phyloP scores from a whole-genome alignment of 1,284 basidiomycete species.

The Ganoderma meredithae region DNA sequence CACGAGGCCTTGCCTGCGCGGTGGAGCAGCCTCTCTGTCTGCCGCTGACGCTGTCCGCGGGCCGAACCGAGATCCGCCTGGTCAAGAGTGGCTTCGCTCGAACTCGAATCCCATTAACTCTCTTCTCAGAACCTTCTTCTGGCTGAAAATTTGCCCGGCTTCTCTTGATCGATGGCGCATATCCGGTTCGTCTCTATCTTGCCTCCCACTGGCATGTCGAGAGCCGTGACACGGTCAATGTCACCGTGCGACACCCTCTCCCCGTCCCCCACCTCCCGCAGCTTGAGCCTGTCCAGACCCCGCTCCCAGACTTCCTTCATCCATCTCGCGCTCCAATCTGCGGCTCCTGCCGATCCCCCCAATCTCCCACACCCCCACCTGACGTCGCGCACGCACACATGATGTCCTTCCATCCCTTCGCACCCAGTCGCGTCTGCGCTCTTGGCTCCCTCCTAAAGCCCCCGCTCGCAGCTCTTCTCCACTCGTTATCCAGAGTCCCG shows the following conservation, averaged over 20 bases:
- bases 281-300: slow-evolving; percentile 18
- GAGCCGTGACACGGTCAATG: neutral
- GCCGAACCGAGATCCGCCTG: slow-evolving; percentile 32
- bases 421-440: slow-evolving; percentile 17
- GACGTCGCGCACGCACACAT: slow-evolving; percentile 14
- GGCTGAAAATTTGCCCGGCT: slow-evolving; percentile 19
- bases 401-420: slow-evolving; percentile 22
- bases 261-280: slow-evolving; percentile 12
- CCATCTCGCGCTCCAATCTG: slow-evolving; percentile 22
- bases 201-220: neutral
- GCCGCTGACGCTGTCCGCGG: slow-evolving; percentile 20
- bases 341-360: slow-evolving; percentile 24
- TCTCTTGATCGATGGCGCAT: slow-evolving; percentile 19
- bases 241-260: slow-evolving; percentile 10
- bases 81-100: slow-evolving; percentile 19
- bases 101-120: slow-evolving; percentile 19
- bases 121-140: slow-evolving; percentile 21
- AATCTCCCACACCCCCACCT: slow-evolving; percentile 22
- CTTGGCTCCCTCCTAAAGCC: slow-evolving; percentile 22
- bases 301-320: slow-evolving; percentile 14
- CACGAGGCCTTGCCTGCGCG: slow-evolving; percentile 2
- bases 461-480: slow-evolving; percentile 6
- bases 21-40: slow-evolving; percentile 24
- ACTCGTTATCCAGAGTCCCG: neutral
- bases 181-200: slow-evolving; percentile 14